Conservation (phyloP, 768 basidiomycete genomes). For the Ramaria rubella region DNA sequence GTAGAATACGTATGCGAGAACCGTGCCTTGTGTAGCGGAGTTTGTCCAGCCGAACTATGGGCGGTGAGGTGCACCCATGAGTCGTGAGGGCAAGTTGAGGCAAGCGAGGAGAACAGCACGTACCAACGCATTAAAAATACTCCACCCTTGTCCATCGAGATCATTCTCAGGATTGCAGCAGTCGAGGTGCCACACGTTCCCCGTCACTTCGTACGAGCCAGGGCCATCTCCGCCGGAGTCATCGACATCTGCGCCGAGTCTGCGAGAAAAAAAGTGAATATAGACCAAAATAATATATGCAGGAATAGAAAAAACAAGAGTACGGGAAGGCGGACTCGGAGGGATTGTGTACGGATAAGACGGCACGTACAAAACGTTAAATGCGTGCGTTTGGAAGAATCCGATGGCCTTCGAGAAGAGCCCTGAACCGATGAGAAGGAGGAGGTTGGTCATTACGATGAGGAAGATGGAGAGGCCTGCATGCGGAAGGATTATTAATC, state of each 20-base stretch:
- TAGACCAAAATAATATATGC: neutral
- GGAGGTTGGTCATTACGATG: conserved; percentile 82
- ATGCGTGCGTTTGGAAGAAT: conserved; percentile 63
- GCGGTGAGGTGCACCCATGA: neutral
- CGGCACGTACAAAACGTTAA: conserved; percentile 40
- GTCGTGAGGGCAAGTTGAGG: neutral
- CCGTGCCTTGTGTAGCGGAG: conserved; percentile 62
- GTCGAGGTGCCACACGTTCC: conserved; percentile 83
- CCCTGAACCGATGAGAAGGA: conserved; percentile 91
- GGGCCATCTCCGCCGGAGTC: conserved; percentile 68
- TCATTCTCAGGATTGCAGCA: conserved; percentile 68
- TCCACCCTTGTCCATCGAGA: conserved; percentile 54
- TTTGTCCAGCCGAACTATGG: conserved; percentile 78
- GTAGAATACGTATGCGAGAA: conserved; percentile 87
- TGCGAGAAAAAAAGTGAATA: conserved; percentile 5
- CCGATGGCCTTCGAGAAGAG: conserved; percentile 78
- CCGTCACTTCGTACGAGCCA: conserved; percentile 73
- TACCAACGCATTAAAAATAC: conserved; percentile 75
- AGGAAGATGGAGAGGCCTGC: conserved; percentile 81
- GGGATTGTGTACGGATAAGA: neutral
- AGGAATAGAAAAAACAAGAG: neutral
- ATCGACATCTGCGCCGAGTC: conserved; percentile 68
- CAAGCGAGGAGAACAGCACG: conserved; percentile 17
- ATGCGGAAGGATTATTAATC: neutral
- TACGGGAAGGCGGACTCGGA: neutral